Percentiles rank a stretch among this genome's conserved stretches.
phyloP scores from a whole-genome alignment of 176 grass and related monocot genomes.

The Hordeum vulgare region MorexV3_pseudomolecules_assembly NC_058523.1:295269663-295270162 shows the following conservation, averaged over 20 bases:
- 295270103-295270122: background rate
- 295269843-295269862: conserved; percentile 57
- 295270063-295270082: background rate
- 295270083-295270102: background rate
- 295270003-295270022: background rate
- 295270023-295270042: background rate
- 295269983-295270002: conserved; percentile 9
- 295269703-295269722: conserved; percentile 55
- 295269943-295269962: conserved; percentile 17
- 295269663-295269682: conserved; percentile 59
- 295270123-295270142: too few relatives aligned
- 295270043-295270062: background rate
- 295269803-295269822: conserved; percentile 63
- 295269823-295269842: conserved; percentile 38
- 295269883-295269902: conserved; percentile 49
- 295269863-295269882: conserved; percentile 47
- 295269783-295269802: conserved; percentile 68
- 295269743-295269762: conserved; percentile 76
- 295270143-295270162: too few relatives aligned
- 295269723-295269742: conserved; percentile 77
- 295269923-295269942: background rate
- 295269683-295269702: conserved; percentile 82
- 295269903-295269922: conserved; percentile 7
- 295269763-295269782: conserved; percentile 62
- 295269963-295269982: conserved; percentile 12